Base-by-base conservation (phyloP, 306 rosid species). In the Lathyrus tuberosus region DNA sequence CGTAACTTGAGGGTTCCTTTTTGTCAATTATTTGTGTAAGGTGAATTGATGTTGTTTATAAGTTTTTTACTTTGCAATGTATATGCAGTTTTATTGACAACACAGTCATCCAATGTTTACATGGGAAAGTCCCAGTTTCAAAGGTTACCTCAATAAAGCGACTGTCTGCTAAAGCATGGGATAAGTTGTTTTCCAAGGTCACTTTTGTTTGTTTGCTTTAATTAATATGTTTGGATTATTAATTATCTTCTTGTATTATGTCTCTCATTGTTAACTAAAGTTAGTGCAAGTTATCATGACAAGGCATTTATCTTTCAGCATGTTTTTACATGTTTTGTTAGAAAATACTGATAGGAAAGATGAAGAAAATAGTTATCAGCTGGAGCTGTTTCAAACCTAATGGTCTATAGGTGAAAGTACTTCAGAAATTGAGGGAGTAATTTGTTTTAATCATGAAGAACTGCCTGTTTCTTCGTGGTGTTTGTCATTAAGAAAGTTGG, bases 81-180 rank as follows among this genome's bases (percentile, higher is more conserved):
- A 16, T 47, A 54, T 77, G 83, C 94, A 93, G 98, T 28, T 67
- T 76, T 70, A 79, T 90, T 60, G 96, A 93, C 80, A 93, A 90
- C 76, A 79, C 87, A 11, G 61, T 84, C 9, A 78, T 90, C 71
- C 96, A 88, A 74, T 93, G 98, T 74, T 30, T 65, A 31, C 98
- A 93, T 65, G 97, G 96, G 69, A 90, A 90, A 83, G 90, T 88
- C 65, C 86, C 97, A 49, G 86, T 74, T 65, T 90, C 96, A 53
- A 93, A 86, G 73, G 89, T 88, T 80, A 59, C 79, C 78, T 81
- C 72, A 80, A 79, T 85, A 81, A 93, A 93, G 79, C 82, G 97
- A 48, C 69, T 93, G 76, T 93, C 98, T 4, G 61, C 70, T 26
- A 83, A 76, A 81, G 93, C 97, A 24, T 93, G 98, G 98, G 70